Base-by-base conservation (phyloP, 352 stramenopile genomes). In the Phytopythium chamaehyphon region DNA sequence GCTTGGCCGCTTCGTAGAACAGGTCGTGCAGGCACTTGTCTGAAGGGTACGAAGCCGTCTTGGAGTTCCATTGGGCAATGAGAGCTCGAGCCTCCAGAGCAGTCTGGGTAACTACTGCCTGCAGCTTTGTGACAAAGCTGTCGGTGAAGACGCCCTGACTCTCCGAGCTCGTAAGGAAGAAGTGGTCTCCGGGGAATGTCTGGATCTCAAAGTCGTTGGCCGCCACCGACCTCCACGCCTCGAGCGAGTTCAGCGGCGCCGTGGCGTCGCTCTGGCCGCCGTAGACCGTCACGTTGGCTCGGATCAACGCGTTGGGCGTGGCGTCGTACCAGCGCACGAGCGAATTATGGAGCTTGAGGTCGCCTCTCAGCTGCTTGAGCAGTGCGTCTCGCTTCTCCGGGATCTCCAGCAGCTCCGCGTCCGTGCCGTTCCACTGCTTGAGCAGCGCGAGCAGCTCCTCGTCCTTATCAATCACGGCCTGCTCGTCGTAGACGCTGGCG, bases 21-120 rank as follows among this genome's bases (percentile, higher is more conserved):
- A 92, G 66, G 37, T 91, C 76, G 49, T 96, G 87, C 48, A 96
- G 66, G 53, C 83, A 93, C 40, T 80, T 74, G 22, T 81, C 70
- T 4, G 73, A 64, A 1, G 85, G 83, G 59, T 93, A 95, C 18
- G 73, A 8, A 3, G 59, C 71, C 9, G 49, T 62, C 46, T 71
- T 76, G 24, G 64, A 54, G 59, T 90, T 90, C 53, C 77, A 69
- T 19, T 63, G 26, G 14, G 76, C 50, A 26, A 88, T 82, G 31
- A 75, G 43, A 7, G 73, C 56, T 7, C 51, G 63, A 18, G 76
- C 84, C 37, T 87, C 76, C 40, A 72, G 53, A 37, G 68, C 55
- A 14, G 69, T 71, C 48, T 66, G 66, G 4, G 57, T 40, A 16
- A 55, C 55, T 14, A 83, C 64, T 1, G 57, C 47, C 33, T 73